phyloP scores from a whole-genome alignment of 2,329 filamentous ascomycete genomes.

The Cladosporium sphaerospermum region DNA sequence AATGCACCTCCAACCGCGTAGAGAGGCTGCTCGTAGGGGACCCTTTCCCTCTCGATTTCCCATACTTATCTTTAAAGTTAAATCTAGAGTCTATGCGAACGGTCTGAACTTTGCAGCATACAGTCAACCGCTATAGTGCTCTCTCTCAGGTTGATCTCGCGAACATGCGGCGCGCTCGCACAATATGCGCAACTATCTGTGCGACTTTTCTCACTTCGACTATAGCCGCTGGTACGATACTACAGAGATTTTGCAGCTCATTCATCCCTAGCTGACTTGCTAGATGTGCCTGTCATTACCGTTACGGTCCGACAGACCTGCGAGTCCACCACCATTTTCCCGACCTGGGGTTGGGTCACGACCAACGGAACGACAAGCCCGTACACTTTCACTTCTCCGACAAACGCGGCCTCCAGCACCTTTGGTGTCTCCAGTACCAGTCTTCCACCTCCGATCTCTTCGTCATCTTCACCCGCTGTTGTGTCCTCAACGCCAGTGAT shows the following conservation, averaged over 20 bases:
- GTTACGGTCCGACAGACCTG: constrained; percentile 8
- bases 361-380: constrained; percentile 8
- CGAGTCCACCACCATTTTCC: constrained; percentile 5
- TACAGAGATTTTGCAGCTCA: background rate
- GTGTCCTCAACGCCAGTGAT: background rate
- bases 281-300: constrained; percentile 1
- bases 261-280: background rate
- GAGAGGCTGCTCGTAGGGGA: too few relatives aligned
- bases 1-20: too few relatives aligned
- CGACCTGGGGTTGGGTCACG: constrained; percentile 7
- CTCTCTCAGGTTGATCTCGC: background rate
- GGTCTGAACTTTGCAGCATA: too few relatives aligned
- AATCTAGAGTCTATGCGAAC: too few relatives aligned
- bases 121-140: too few relatives aligned
- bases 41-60: too few relatives aligned
- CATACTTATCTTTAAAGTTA: too few relatives aligned
- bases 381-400: background rate
- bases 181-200: background rate
- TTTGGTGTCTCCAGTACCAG: background rate
- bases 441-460: background rate
- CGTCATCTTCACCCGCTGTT: background rate
- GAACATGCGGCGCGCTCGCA: background rate
- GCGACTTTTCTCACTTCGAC: background rate
- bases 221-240: background rate
- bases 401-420: background rate